These are phyloP conservation scores for Penicillium sp. DNA, from an alignment of 2,329 filamentous ascomycete species.

Conservation along the genomic window DNA sequence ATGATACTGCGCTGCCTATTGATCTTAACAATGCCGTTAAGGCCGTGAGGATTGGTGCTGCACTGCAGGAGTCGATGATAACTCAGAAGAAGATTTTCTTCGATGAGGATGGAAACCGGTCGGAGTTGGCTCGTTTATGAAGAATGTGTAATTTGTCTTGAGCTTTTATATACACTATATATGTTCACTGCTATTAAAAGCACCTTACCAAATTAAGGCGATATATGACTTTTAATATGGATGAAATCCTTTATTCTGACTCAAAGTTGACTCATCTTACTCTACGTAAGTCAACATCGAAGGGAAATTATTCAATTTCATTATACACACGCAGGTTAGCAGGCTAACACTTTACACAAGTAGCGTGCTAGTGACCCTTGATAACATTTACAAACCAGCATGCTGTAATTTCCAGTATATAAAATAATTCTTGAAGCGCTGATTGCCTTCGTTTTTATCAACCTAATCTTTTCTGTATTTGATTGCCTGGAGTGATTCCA, in stretches of 20 bases:
- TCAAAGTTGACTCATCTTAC: background rate
- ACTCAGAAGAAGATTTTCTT: constrained; percentile 59
- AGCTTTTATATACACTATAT: background rate
- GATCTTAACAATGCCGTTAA: constrained; percentile 58
- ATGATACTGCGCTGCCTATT: constrained; percentile 55
- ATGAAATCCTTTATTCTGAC: background rate
- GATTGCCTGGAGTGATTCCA: background rate
- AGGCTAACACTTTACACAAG: background rate
- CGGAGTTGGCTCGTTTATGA: constrained; percentile 44
- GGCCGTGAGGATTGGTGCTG: constrained; percentile 58
- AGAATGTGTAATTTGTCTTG: background rate
- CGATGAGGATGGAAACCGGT: constrained; percentile 52
- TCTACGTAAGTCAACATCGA: too few species aligned
- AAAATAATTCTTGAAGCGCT: background rate
- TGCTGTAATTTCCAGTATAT: background rate
- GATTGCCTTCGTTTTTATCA: background rate
- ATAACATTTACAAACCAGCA: background rate
- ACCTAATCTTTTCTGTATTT: background rate
- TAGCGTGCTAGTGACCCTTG: background rate
- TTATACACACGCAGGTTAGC: background rate
- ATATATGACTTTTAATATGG: background rate
- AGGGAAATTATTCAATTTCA: too few species aligned
- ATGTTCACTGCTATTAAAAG: background rate
- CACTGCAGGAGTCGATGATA: constrained; percentile 57
- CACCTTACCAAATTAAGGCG: background rate